A percentile compares a stretch with the other conserved stretches of the same genome.
Evolutionary conservation across 164 flowering plant genomes (phyloP).

Genomic region (Magnolia sinica): DNA sequence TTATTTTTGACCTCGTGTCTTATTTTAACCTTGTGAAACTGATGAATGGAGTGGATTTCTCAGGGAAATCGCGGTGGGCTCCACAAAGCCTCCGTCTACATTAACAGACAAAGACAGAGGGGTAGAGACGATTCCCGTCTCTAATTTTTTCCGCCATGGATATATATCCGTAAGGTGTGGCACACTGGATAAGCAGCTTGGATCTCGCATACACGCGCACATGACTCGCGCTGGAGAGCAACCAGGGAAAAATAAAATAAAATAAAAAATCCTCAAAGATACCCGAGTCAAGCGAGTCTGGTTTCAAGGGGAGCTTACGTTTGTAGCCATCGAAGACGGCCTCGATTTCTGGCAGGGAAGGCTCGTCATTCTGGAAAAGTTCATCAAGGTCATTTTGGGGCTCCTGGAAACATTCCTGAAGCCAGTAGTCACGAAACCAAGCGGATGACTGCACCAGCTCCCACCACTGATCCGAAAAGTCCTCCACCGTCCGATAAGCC

Average conservation of each 20-base stretch:
- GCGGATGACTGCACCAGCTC: conserved; percentile 68
- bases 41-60: too few species aligned
- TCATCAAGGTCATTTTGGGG: conserved; percentile 29
- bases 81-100: too few species aligned
- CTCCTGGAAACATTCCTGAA: conserved; percentile 65
- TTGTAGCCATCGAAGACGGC: conserved; percentile 34
- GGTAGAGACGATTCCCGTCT: too few species aligned
- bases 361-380: conserved; percentile 25
- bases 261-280: not conserved
- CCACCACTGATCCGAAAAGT: conserved; percentile 91
- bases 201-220: too few species aligned
- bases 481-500: conserved; percentile 75
- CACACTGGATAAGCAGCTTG: too few species aligned
- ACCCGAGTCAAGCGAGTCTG: not conserved
- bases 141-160: too few species aligned
- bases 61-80: too few species aligned
- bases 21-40: too few species aligned
- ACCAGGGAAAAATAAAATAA: not conserved
- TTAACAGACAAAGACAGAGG: too few species aligned
- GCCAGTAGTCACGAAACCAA: conserved; percentile 93
- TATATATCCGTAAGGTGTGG: too few species aligned
- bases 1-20: too few species aligned
- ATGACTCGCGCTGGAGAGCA: too few species aligned
- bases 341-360: conserved; percentile 39
- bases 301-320: conserved; percentile 17